Base-by-base conservation (phyloP, 2,329 filamentous ascomycete species). In the Microsporum audouinii region DNA sequence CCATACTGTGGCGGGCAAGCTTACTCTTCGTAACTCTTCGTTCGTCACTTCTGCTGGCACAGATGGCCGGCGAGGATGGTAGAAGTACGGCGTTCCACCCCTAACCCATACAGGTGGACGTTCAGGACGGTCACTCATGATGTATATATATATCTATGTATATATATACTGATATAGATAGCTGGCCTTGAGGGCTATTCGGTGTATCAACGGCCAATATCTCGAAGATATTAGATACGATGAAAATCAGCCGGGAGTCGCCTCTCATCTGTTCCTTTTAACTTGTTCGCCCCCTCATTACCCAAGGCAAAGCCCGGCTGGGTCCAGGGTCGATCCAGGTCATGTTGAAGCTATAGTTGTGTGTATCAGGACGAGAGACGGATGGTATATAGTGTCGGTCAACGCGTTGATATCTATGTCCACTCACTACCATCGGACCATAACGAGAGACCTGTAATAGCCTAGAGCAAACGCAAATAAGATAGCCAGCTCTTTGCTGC, bases 71-170 rank as follows among this genome's bases (percentile, higher is more conserved):
- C 55, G n/a, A 47, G 63, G 33, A 29, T 62, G 45, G 43, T 65
- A 63, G 38, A 63, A 65, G 34, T 57, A 63, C n/a, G 63, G 56
- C 27, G 63, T 60, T 29, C 65, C 65, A 43, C 65, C 65, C 31
- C 61, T 58, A 39, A 66, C 65, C 63, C 63, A 66, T 51, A 65
- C 63, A 0, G 65, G 65, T 38, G 58, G 60, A 60, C 58, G 65
- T 12, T 65, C 61, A 17, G 65, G 65, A 57, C 62, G 60, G 58
- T 66, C 65, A 57, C 36, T 41, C 55, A 57, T 56, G 27, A 8
- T 57, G 17, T 43, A n/a, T 31, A 31, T 55, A 55, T 17, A 47
- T 27, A 47, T 17, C n/a, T 29, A 17, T 55, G 12, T n/a, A 36
- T 29, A 36, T 36, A 55, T 36, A 36, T 34, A 12, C 29, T 55